phyloP scores from a whole-genome alignment of 140 eudicot species.

The Oenanthe javanica region DNA sequence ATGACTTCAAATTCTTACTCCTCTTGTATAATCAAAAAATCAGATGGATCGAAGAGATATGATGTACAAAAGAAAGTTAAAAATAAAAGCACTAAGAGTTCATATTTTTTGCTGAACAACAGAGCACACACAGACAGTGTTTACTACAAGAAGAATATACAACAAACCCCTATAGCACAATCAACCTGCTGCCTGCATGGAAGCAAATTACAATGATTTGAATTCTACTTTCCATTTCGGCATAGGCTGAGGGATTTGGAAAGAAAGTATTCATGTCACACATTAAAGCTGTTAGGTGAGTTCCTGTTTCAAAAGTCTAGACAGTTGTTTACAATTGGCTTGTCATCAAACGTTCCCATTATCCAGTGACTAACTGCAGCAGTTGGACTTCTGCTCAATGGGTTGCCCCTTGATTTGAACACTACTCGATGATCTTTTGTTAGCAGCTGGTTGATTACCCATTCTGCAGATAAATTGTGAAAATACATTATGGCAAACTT shows the following conservation, averaged over 20 bases:
- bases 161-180: not conserved
- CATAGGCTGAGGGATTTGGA: not conserved
- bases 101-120: no score
- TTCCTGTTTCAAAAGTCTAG: not conserved
- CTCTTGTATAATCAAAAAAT: no score
- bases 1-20: no score
- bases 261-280: not conserved
- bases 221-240: not conserved
- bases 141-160: not conserved
- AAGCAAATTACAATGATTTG: not conserved
- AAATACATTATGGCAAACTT: no score
- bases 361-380: constrained; percentile 48
- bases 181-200: not conserved
- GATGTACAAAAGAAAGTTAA: no score
- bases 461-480: constrained; percentile 36
- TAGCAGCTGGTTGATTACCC: constrained; percentile 71
- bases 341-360: not conserved
- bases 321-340: constrained; percentile 1
- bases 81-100: no score
- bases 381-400: constrained; percentile 82
- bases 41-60: no score
- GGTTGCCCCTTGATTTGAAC: constrained; percentile 94
- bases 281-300: not conserved
- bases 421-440: constrained; percentile 37
- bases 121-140: no score